phyloP scores from a whole-genome alignment of 2,329 filamentous ascomycete species.

The Scedosporium boydii region DNA sequence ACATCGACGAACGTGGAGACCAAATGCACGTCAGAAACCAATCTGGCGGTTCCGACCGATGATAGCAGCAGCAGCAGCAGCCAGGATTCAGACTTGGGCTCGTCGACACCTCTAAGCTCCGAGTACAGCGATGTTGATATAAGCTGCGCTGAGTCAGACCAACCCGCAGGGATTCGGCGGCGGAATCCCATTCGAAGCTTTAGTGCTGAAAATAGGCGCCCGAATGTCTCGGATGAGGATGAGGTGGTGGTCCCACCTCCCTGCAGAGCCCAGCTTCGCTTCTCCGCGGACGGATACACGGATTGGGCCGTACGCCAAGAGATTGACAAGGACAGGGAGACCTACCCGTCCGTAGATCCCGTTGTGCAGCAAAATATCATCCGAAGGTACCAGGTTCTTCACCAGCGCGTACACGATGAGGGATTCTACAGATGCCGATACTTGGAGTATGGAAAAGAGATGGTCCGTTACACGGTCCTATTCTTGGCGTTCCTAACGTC shows the following conservation, averaged over 20 bases:
- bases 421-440: conserved; percentile 52
- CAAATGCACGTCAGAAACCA: not conserved
- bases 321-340: conserved; percentile 22
- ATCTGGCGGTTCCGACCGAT: not conserved
- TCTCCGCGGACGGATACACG: conserved; percentile 20
- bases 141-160: no score
- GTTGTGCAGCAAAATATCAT: conserved; percentile 45
- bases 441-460: conserved; percentile 47
- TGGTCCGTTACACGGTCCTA: conserved; percentile 40
- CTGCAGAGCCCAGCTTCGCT: not conserved
- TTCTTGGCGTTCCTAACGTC: conserved; percentile 37
- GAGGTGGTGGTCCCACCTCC: no score
- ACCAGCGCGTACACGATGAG: conserved; percentile 41
- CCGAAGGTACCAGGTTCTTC: conserved; percentile 44
- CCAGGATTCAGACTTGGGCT: not conserved
- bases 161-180: no score
- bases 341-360: conserved; percentile 44
- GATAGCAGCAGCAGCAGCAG: not conserved
- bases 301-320: conserved; percentile 25
- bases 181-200: no score
- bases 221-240: not conserved
- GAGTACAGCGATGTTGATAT: not conserved
- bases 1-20: not conserved
- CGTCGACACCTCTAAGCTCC: not conserved
- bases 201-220: not conserved